Evolutionary conservation across 2,329 filamentous ascomycete species (phyloP).

Genomic region (Xylaria multiplex): DNA sequence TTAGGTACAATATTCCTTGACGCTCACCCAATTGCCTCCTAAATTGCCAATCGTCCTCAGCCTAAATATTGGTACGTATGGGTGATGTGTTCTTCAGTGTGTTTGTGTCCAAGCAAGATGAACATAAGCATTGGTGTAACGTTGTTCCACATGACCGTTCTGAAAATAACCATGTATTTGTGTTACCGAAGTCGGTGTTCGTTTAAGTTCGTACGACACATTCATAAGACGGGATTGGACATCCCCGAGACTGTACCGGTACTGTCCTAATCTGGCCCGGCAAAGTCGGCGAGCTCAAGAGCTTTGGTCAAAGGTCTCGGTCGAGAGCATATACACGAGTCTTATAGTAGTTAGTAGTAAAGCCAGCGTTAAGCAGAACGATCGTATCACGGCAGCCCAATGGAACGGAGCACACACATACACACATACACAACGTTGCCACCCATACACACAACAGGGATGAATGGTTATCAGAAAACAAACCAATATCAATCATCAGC

Average conservation of each 20-base stretch:
- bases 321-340: too few species aligned
- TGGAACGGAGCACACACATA: conserved; percentile 21
- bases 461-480: conserved; percentile 13
- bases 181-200: conserved; percentile 21
- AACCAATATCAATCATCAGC: conserved; percentile 3
- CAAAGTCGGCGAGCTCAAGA: background rate
- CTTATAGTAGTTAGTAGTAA: too few species aligned
- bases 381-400: conserved; percentile 7
- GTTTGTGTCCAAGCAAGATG: conserved; percentile 5
- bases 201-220: background rate
- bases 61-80: background rate
- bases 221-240: background rate
- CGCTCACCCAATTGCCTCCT: too few species aligned
- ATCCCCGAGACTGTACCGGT: too few species aligned
- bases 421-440: background rate
- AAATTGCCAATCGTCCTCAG: background rate
- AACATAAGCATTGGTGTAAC: conserved; percentile 19
- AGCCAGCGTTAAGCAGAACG: too few species aligned
- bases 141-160: conserved; percentile 6
- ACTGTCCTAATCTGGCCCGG: too few species aligned
- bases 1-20: too few species aligned
- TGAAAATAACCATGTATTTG: background rate
- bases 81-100: conserved; percentile 8
- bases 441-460: conserved; percentile 14
- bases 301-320: background rate